Conservation (phyloP, 345 rosid species). For the Linum tenue region DNA sequence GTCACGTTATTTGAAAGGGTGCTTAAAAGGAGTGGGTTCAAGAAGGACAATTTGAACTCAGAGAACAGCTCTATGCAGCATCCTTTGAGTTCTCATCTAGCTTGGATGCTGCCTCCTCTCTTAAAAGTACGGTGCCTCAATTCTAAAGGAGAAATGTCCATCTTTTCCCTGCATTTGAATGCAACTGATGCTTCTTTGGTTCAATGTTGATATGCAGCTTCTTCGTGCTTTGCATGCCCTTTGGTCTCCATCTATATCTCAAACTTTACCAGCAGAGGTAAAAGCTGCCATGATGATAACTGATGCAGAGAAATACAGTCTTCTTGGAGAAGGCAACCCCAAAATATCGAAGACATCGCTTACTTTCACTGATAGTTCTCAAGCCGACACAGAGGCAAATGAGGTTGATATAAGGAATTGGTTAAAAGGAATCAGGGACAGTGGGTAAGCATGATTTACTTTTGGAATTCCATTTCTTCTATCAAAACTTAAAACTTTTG, state of each 20-base stretch:
- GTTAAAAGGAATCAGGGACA: conserved; percentile 92
- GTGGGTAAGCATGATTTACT: conserved; percentile 59
- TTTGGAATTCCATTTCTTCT: conserved; percentile 8
- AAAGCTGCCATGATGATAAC: conserved; percentile 79
- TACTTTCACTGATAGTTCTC: conserved; percentile 57
- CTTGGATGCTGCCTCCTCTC: conserved; percentile 98
- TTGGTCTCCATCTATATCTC: conserved; percentile 68
- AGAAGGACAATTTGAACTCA: conserved; percentile 39
- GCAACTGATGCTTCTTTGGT: conserved; percentile 3
- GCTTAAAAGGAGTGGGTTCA: conserved; percentile 79
- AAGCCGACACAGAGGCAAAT: conserved; percentile 45
- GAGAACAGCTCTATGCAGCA: conserved; percentile 38
- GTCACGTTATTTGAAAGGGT: conserved; percentile 94
- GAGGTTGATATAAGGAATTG: conserved; percentile 81
- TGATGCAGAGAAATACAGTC: conserved; percentile 53
- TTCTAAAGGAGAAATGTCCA: background rate
- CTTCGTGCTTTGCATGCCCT: conserved; percentile 78
- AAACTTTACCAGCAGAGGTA: conserved; percentile 57
- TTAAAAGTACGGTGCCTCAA: conserved; percentile 47
- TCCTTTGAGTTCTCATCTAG: conserved; percentile 88
- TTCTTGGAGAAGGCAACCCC: conserved; percentile 68
- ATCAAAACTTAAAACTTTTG: background rate
- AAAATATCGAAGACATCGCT: conserved; percentile 50
- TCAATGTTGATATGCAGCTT: conserved; percentile 47
- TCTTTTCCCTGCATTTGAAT: background rate